Evolutionary conservation across 1,284 basidiomycete genomes (phyloP), one percentile per base, ranked within the genome.

Genomic region (Cryptococcus maquisensis): DNA sequence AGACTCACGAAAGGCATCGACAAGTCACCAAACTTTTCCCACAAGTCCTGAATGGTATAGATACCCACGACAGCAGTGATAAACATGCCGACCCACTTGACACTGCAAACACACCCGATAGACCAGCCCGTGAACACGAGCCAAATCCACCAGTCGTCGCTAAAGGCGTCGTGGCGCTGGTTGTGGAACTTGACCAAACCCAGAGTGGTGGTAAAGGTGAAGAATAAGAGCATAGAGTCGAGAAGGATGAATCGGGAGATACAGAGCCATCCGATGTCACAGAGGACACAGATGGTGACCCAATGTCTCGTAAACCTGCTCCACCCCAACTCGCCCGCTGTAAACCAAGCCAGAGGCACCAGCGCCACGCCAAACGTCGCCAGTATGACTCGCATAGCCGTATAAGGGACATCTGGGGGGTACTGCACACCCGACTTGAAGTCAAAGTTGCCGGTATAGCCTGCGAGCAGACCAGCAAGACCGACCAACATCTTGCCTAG

Each of bases 401-500:
- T 86, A 74, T 88, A 98, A 0, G 94, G 94, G 35, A 98, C 90
- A 54, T 80, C 81, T 3, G 84, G 83, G 0, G 93, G 90, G 73
- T 98, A 98, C 44, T 77, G 78, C 56, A 84, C 85, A 3, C 95
- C 96, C 55, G 90, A 94, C 75, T 95, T 92, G 81, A 97, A 98
- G 57, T 97, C 95, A 67, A 90, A 98, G 23, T 80, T 75, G 18
- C 95, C 95, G 63, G 94, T 83, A 74, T 97, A 98, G 45, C 96
- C 95, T 4, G 90, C 82, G 58, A 98, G 77, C 51, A 93, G 80
- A 21, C 96, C 95, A 2, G 87, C 91, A 18, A 98, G 81, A 5
- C 92, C 95, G 51, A 98, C 95, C 53, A 98, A 83, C 92, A 98
- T 98, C 81, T 98, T 98, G 21, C 96, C 95, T 36, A 98, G 82